Evolutionary conservation across 352 stramenopile species (phyloP).

Genomic region (Pythium oligandrum): DNA sequence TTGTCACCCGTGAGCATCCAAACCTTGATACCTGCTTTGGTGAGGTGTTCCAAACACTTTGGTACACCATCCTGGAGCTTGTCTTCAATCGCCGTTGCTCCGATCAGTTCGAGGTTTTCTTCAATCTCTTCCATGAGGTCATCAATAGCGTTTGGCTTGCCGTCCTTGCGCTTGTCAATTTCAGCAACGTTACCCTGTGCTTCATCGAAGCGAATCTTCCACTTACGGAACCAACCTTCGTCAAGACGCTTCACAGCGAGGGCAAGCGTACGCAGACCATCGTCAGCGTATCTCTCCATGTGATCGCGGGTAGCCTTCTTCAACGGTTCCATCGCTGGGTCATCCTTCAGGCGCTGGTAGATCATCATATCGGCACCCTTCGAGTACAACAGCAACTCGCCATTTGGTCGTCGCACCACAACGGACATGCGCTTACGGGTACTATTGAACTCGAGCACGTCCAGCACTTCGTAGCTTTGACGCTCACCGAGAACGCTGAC

Average conservation of each 20-base stretch:
- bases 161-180: slow-evolving; percentile 78
- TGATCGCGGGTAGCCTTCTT: slow-evolving; percentile 65
- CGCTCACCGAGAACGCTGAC: slow-evolving; percentile 46
- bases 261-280: slow-evolving; percentile 81
- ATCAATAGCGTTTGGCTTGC: slow-evolving; percentile 69
- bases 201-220: slow-evolving; percentile 70
- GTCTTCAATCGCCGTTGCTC: slow-evolving; percentile 91
- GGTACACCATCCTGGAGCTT: slow-evolving; percentile 90
- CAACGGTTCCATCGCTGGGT: slow-evolving; percentile 39
- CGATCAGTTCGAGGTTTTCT: slow-evolving; percentile 73
- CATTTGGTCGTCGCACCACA: slow-evolving; percentile 47
- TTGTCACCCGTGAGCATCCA: slow-evolving; percentile 90
- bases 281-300: slow-evolving; percentile 80
- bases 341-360: slow-evolving; percentile 66
- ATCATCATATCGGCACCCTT: slow-evolving; percentile 95
- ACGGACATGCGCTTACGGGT: slow-evolving; percentile 78
- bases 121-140: slow-evolving; percentile 84
- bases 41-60: slow-evolving; percentile 75
- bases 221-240: slow-evolving; percentile 65
- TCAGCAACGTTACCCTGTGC: slow-evolving; percentile 59
- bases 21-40: slow-evolving; percentile 78
- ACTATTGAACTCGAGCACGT: slow-evolving; percentile 79
- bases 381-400: slow-evolving; percentile 59
- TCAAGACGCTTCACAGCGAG: slow-evolving; percentile 69
- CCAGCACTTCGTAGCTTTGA: slow-evolving; percentile 52